These are phyloP conservation scores for Mycena crocata DNA, from an alignment of 768 basidiomycete genomes.

Conservation along the genomic window DNA sequence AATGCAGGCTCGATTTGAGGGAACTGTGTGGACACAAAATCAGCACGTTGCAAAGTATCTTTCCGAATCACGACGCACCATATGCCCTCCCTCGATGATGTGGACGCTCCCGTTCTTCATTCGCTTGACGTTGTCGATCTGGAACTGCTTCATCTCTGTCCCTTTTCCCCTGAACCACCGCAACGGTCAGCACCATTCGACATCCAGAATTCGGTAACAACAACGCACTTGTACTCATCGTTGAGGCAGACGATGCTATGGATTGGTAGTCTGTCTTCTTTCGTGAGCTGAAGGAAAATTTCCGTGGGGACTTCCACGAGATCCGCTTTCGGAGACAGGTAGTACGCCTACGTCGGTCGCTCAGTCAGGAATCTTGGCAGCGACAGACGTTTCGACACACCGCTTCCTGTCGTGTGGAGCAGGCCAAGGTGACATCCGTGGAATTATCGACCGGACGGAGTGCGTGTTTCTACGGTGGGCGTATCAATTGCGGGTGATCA, in stretches of 20 bases:
- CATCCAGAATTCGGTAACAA: background rate
- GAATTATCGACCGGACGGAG: slow-evolving; percentile 9
- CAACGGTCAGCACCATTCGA: background rate
- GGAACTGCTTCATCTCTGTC: slow-evolving; percentile 32
- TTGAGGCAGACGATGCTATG: slow-evolving; percentile 32
- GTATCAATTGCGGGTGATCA: background rate
- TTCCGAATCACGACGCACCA: slow-evolving; percentile 33
- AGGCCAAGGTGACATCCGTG: slow-evolving; percentile 27
- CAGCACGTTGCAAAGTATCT: background rate
- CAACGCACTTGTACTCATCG: slow-evolving; percentile 34
- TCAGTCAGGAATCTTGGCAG: background rate
- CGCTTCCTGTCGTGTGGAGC: slow-evolving; percentile 33
- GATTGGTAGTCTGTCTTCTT: slow-evolving; percentile 29
- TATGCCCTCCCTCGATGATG: slow-evolving; percentile 35
- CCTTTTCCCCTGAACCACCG: slow-evolving; percentile 21
- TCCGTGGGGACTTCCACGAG: slow-evolving; percentile 26
- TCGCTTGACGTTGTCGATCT: slow-evolving; percentile 24
- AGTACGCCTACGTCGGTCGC: slow-evolving; percentile 24
- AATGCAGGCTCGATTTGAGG: slow-evolving; percentile 2
- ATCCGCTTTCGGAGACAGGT: slow-evolving; percentile 26
- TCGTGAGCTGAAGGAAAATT: slow-evolving; percentile 29
- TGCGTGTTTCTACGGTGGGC: slow-evolving; percentile 17
- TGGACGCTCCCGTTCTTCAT: slow-evolving; percentile 30
- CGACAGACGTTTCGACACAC: slow-evolving; percentile 13
- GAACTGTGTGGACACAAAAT: background rate